These are phyloP conservation scores for Proliferodiscus dingleyae DNA, from an alignment of 2,329 filamentous ascomycete genomes.

Conservation along the genomic window DNA sequence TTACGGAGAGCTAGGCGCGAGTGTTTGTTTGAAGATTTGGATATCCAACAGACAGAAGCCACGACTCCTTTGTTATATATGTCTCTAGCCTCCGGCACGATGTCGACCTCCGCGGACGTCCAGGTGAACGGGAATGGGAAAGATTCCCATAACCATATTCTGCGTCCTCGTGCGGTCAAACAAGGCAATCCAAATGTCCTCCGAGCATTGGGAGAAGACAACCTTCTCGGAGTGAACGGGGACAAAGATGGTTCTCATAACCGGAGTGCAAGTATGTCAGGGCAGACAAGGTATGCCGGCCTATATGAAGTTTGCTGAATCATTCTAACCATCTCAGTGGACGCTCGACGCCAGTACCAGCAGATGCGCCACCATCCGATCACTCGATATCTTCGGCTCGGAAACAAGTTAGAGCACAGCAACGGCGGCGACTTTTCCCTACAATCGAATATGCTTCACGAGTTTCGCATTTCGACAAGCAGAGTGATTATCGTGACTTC, in stretches of 20 bases:
- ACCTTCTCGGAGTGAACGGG: slow-evolving; percentile 13
- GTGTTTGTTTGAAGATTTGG: too few relatives aligned
- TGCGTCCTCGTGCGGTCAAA: slow-evolving; percentile 28
- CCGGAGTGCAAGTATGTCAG: slow-evolving; percentile 22
- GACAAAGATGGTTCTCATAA: slow-evolving; percentile 5
- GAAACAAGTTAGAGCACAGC: slow-evolving; percentile 75
- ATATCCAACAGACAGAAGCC: neutral
- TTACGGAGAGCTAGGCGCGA: too few relatives aligned
- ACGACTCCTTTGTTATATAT: neutral
- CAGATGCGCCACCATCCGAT: slow-evolving; percentile 88
- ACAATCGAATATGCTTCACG: slow-evolving; percentile 87
- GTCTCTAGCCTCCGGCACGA: slow-evolving; percentile 8
- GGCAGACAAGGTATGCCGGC: slow-evolving; percentile 26
- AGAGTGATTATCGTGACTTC: slow-evolving; percentile 89
- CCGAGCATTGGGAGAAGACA: slow-evolving; percentile 23
- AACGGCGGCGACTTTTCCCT: slow-evolving; percentile 81
- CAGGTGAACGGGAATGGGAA: slow-evolving; percentile 22
- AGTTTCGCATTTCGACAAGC: slow-evolving; percentile 91
- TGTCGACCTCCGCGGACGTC: slow-evolving; percentile 29
- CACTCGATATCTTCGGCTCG: slow-evolving; percentile 81
- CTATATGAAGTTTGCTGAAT: neutral
- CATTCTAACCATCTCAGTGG: slow-evolving; percentile 49
- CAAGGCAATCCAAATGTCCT: slow-evolving; percentile 24
- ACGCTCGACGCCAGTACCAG: slow-evolving; percentile 74
- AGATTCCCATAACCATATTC: slow-evolving; percentile 27